Base-by-base conservation (phyloP, 2,329 filamentous ascomycete species). In the Epichloe glyceriae region DNA sequence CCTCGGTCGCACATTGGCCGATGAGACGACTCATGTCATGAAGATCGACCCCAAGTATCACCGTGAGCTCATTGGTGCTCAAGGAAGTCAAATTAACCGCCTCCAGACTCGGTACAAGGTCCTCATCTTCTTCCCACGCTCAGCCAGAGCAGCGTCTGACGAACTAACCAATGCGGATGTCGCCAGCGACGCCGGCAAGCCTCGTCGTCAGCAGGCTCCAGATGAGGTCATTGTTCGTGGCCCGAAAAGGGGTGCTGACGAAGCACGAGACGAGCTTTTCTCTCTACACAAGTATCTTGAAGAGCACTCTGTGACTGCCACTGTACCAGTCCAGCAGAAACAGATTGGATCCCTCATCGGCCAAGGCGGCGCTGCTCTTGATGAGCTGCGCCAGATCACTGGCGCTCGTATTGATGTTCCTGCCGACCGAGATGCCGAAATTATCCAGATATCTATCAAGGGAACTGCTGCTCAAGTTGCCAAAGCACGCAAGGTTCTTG, bases 41-140 rank as follows among this genome's bases (percentile, higher is more conserved):
- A 95, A 94, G 74, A 86, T 98, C 58, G 88, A 94, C 52, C 85
- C 91, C 50, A 88, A 95, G 70, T 97, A 86, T 69, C 93, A 98
- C 70, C 81, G 88, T 53, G 90, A 96, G 65, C 76, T 98, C 50
- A 98, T 98, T 60, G 93, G 93, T 46, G 79, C 87, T 19, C 84
- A 87, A 61, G 93, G 93, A 53, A 80, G 76, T 62, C 87, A 94
- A 64, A 91, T 98, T 62, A 93, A 93, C 70, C 85, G 87, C 57
- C 79, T 98, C 22, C 90, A 98, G 69, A 88, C 84, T 51, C 85
- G 90, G 45, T 96, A 98, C 74, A 85, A 86, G 63, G 93, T 98
- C 41, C 83, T 90, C 55, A 93, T 98, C 60, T 91, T 96, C 71
- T 98, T 98, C 74, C 93, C 93, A 11, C 76, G 76, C 50, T 74